phyloP scores from a whole-genome alignment of 192 early-diverging fungal genomes.

The Umbelopsis sp. region DNA sequence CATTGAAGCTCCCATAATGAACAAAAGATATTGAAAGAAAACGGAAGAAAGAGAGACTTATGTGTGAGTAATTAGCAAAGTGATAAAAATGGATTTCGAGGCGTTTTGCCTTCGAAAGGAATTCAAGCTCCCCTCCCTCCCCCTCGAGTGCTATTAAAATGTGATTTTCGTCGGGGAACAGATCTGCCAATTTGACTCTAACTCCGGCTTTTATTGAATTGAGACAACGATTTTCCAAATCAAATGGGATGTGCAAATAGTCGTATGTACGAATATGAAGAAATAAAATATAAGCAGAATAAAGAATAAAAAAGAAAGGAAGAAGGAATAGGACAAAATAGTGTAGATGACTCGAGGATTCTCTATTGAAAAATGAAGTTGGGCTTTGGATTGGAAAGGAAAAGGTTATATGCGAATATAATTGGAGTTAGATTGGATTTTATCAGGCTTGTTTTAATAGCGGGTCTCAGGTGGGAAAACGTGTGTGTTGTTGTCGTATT shows the following conservation, averaged over 20 bases:
- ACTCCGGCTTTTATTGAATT: constrained; percentile 13
- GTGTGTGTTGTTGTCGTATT: not conserved
- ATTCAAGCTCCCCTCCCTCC: not conserved
- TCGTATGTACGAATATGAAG: not conserved
- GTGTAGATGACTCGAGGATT: not conserved
- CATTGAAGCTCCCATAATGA: not conserved
- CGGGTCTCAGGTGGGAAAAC: not conserved
- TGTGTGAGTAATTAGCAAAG: not conserved
- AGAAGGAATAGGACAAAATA: not conserved
- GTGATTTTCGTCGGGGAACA: not conserved
- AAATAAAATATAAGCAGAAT: too few species aligned
- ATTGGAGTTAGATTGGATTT: not conserved
- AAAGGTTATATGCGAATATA: not conserved
- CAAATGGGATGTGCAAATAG: not conserved
- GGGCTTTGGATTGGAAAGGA: too few species aligned
- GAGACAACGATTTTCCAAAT: not conserved
- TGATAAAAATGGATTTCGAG: not conserved
- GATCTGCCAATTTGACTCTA: not conserved
- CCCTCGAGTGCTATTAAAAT: too few species aligned
- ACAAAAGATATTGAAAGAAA: not conserved
- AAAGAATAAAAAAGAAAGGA: not conserved
- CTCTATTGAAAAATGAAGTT: not conserved
- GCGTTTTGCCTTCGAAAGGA: not conserved
- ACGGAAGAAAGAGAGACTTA: not conserved
- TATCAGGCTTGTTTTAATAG: not conserved